Conservation (phyloP, 1,284 basidiomycete genomes). For the Inonotus obliquus region DNA sequence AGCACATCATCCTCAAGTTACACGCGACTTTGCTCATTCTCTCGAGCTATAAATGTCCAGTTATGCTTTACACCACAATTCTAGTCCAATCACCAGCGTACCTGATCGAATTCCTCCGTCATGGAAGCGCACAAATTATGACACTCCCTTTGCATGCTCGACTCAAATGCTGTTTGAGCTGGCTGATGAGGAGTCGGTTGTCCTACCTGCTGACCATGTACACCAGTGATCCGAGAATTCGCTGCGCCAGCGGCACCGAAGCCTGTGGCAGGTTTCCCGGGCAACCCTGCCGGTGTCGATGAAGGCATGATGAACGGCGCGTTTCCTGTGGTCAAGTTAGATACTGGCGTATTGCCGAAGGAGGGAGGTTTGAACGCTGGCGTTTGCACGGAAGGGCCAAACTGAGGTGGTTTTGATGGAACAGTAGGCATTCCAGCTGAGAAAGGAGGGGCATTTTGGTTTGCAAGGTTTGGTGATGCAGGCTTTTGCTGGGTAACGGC, state of each 20-base stretch:
- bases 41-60: slow-evolving; percentile 7
- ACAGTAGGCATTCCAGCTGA: not conserved
- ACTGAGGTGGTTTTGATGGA: not conserved
- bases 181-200: not conserved
- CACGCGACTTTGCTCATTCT: slow-evolving; percentile 17
- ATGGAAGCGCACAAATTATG: slow-evolving; percentile 13
- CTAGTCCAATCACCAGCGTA: not conserved
- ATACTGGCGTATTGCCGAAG: slow-evolving; percentile 1
- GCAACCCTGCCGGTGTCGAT: not conserved
- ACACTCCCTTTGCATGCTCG: slow-evolving; percentile 20
- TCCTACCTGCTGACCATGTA: not conserved
- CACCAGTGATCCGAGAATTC: not conserved
- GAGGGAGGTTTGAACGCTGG: slow-evolving; percentile 16
- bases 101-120: slow-evolving; percentile 17
- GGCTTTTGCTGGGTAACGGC: slow-evolving; percentile 6
- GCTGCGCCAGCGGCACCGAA: not conserved
- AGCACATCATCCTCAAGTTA: slow-evolving; percentile 30
- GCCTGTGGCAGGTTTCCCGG: not conserved
- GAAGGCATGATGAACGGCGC: slow-evolving; percentile 16
- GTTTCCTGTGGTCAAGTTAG: not conserved
- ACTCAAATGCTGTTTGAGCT: slow-evolving; percentile 16
- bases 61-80: not conserved
- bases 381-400: not conserved
- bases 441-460: not conserved
- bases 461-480: not conserved